Evolutionary conservation across 371 early-diverging fungal genomes (phyloP).

Genomic region (Choanephora cucurbitarum): DNA sequence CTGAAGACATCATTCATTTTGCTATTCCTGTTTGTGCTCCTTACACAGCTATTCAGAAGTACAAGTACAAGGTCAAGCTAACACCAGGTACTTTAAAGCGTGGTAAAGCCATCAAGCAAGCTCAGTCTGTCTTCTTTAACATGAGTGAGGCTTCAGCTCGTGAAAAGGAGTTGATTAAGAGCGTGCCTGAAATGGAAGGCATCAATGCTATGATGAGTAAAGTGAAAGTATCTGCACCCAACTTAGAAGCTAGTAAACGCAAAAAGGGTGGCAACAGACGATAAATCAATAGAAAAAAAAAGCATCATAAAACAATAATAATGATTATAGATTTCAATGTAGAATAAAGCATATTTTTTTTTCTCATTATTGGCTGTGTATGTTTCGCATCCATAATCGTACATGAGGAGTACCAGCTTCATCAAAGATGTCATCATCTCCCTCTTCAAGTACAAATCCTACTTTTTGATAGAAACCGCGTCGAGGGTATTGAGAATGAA

Average conservation of each 20-base stretch:
- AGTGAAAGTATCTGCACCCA: slow-evolving; percentile 80
- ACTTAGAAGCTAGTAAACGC: slow-evolving; percentile 66
- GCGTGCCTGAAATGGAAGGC: slow-evolving; percentile 84
- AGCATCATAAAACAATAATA: too few species aligned
- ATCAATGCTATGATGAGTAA: slow-evolving; percentile 86
- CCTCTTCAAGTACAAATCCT: slow-evolving; percentile 39
- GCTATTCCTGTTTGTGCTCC: slow-evolving; percentile 98
- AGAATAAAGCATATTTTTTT: too few species aligned
- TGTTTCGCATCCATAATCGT: slow-evolving; percentile 35
- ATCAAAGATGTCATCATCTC: slow-evolving; percentile 36
- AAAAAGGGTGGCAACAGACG: slow-evolving; percentile 47
- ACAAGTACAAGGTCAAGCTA: slow-evolving; percentile 96
- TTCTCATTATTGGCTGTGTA: not conserved
- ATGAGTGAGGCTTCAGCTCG: slow-evolving; percentile 54
- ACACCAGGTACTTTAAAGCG: slow-evolving; percentile 96
- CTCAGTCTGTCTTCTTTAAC: slow-evolving; percentile 54
- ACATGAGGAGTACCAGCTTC: slow-evolving; percentile 51
- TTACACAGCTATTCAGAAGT: slow-evolving; percentile 82
- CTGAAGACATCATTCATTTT: slow-evolving; percentile 82
- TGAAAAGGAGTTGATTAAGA: slow-evolving; percentile 81
- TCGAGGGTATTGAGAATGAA: slow-evolving; percentile 43
- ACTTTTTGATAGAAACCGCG: slow-evolving; percentile 46
- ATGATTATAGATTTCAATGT: too few species aligned
- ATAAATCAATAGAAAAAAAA: slow-evolving; percentile 7
- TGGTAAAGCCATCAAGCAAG: slow-evolving; percentile 77